Conservation (phyloP, 2,329 filamentous ascomycete genomes). For the Tolypocladium pustulatum region DNA sequence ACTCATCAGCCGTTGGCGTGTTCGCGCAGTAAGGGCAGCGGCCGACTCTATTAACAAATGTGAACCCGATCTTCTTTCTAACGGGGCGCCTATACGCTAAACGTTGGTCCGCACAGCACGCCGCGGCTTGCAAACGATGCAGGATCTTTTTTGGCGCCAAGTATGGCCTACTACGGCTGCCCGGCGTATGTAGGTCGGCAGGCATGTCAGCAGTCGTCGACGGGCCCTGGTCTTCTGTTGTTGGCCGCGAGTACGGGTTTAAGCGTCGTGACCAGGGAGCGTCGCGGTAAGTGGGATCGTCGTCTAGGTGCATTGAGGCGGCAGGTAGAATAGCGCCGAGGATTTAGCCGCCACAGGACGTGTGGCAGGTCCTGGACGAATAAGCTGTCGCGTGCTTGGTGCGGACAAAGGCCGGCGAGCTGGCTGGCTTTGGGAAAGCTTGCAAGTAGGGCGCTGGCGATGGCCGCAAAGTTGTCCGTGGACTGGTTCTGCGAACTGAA, state of each 20-base stretch:
- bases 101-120: background rate
- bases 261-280: background rate
- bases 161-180: too few relatives aligned
- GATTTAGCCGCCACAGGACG: slow-evolving; percentile 1
- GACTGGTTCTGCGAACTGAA: background rate
- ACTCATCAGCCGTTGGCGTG: background rate
- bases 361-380: background rate
- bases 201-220: too few relatives aligned
- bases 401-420: background rate
- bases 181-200: too few relatives aligned
- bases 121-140: background rate
- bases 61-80: too few relatives aligned
- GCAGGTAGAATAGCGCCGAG: slow-evolving; percentile 3
- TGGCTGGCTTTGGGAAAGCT: background rate
- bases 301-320: background rate
- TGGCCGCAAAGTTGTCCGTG: background rate
- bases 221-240: background rate
- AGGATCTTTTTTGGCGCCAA: too few relatives aligned
- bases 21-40: background rate
- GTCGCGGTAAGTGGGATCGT: background rate
- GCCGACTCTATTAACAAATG: too few relatives aligned
- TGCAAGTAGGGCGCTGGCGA: background rate
- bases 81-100: background rate
- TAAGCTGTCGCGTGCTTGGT: background rate
- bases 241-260: background rate